Conservation (phyloP, 2,329 filamentous ascomycete species). For the Rutstroemia sp. region DNA sequence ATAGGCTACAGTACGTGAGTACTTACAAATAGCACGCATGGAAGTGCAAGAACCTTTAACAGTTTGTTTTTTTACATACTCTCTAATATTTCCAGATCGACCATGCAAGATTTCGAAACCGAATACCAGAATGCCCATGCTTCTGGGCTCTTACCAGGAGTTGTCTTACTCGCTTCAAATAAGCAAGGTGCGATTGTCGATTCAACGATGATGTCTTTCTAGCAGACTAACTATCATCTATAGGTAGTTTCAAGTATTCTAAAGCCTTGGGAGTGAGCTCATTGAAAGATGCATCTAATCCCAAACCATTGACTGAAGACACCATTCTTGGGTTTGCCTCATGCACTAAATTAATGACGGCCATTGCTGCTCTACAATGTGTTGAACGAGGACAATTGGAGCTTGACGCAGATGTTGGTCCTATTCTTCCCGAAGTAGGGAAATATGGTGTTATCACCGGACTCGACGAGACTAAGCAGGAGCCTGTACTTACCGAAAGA, state of each 20-base stretch:
- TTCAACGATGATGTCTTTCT: background rate
- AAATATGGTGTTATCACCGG: constrained; percentile 21
- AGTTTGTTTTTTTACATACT: too few species aligned
- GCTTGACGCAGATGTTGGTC: constrained; percentile 37
- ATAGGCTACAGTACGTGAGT: too few species aligned
- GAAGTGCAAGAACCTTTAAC: too few species aligned
- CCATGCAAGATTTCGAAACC: background rate
- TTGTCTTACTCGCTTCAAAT: background rate
- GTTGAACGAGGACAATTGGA: constrained; percentile 42
- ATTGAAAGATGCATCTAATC: constrained; percentile 47
- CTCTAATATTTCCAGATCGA: too few species aligned
- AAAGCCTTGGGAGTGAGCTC: constrained; percentile 30
- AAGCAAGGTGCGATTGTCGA: background rate
- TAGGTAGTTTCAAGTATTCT: constrained; percentile 32
- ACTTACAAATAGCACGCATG: too few species aligned
- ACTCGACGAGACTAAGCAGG: constrained; percentile 14
- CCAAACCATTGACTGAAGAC: constrained; percentile 49
- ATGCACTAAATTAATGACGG: constrained; percentile 47
- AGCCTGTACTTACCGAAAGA: constrained; percentile 14
- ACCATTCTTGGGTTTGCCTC: constrained; percentile 53
- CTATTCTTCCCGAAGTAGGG: constrained; percentile 21
- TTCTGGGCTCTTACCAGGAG: background rate
- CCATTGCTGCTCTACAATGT: constrained; percentile 46
- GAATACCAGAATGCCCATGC: background rate
- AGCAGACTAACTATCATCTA: background rate